Conservation (phyloP, 441 rosid species). For the Eruca vesicaria region DNA sequence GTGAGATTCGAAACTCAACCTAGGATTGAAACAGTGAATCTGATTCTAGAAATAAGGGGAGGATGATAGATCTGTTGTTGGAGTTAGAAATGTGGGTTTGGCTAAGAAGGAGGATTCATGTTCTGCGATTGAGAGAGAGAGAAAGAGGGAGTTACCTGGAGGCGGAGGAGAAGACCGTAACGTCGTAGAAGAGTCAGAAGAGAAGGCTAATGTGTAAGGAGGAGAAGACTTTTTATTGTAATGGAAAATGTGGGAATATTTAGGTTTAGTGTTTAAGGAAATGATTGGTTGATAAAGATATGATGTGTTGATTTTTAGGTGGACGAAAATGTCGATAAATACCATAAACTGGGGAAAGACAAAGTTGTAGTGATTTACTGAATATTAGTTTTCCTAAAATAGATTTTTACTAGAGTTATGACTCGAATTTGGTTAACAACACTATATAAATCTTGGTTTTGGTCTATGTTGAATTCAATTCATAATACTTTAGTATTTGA, state of each 20-base stretch:
- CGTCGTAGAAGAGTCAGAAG: background rate
- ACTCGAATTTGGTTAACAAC: background rate
- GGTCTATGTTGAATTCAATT: no score
- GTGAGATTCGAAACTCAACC: background rate
- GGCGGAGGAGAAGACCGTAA: constrained; percentile 18
- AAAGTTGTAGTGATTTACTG: background rate
- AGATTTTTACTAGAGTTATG: background rate
- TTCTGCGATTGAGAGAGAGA: background rate
- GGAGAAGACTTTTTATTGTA: background rate
- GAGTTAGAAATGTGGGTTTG: background rate
- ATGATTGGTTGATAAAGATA: background rate
- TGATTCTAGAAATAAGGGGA: background rate
- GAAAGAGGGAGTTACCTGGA: background rate
- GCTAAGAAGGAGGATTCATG: background rate
- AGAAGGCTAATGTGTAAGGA: background rate
- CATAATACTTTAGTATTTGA: no score
- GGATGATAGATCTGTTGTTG: background rate
- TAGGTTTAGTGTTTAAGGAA: constrained; percentile 9
- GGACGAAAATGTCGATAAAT: constrained; percentile 2
- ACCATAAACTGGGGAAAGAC: background rate
- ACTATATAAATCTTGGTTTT: no score
- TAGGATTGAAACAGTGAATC: background rate
- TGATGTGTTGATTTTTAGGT: background rate
- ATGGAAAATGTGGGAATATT: background rate
- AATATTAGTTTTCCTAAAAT: background rate